Conservation (phyloP, 805 yeast genomes). For the Torulaspora delbrueckii region DNA sequence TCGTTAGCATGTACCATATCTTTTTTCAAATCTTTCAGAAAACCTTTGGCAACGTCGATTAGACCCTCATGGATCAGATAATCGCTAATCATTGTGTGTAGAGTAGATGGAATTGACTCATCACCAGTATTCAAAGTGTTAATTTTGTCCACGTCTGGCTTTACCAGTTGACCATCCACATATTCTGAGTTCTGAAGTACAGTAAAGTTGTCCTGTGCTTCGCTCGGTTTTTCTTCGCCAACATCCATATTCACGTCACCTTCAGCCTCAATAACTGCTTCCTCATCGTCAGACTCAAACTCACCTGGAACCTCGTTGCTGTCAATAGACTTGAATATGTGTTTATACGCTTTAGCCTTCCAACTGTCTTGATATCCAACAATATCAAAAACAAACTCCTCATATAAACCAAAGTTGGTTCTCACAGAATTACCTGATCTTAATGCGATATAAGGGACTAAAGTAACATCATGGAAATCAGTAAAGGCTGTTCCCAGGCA, state of each 20-base stretch:
- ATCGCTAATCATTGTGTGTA: slow-evolving; percentile 32
- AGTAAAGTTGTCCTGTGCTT: slow-evolving; percentile 6
- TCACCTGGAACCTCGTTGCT: slow-evolving; percentile 9
- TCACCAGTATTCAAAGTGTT: slow-evolving; percentile 25
- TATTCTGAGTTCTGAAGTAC: slow-evolving; percentile 22
- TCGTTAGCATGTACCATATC: slow-evolving; percentile 24
- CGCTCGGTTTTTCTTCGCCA: slow-evolving; percentile 16
- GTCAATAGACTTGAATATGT: slow-evolving; percentile 24
- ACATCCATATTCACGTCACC: slow-evolving; percentile 31
- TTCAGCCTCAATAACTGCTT: slow-evolving; percentile 12
- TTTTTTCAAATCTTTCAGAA: slow-evolving; percentile 42
- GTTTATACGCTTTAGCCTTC: slow-evolving; percentile 37
- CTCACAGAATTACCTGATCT: slow-evolving; percentile 34
- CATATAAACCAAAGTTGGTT: slow-evolving; percentile 42
- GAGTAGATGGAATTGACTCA: slow-evolving; percentile 27
- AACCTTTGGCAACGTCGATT: slow-evolving; percentile 48
- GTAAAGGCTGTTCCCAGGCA: slow-evolving; percentile 51
- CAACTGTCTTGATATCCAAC: slow-evolving; percentile 45
- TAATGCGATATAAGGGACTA: slow-evolving; percentile 47
- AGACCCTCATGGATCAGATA: slow-evolving; percentile 59
- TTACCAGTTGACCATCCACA: slow-evolving; percentile 19
- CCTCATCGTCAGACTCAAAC: slow-evolving; percentile 15
- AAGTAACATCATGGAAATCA: slow-evolving; percentile 37
- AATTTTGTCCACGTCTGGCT: slow-evolving; percentile 21
- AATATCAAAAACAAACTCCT: slow-evolving; percentile 59